Conservation (phyloP, 805 yeast species). For the Saccharomycopsis selenospora region DNA sequence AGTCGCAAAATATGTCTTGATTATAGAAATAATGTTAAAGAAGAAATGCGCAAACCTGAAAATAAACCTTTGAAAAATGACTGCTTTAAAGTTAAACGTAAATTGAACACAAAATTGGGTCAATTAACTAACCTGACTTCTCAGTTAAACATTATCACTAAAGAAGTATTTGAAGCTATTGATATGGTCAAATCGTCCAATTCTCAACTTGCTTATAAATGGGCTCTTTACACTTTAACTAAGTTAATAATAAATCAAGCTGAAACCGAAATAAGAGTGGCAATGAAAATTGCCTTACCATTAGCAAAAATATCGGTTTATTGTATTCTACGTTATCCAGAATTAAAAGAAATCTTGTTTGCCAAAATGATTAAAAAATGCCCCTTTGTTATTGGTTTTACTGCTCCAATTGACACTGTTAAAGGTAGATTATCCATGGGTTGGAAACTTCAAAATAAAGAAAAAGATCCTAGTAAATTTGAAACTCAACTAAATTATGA, state of each 20-base stretch:
- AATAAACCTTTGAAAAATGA: conserved; percentile 46
- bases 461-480: conserved; percentile 28
- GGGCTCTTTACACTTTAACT: conserved; percentile 77
- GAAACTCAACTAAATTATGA: conserved; percentile 61
- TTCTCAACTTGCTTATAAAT: conserved; percentile 47
- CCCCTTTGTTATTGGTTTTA: conserved; percentile 78
- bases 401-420: conserved; percentile 69
- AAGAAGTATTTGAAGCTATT: conserved; percentile 46
- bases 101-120: conserved; percentile 84
- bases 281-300: conserved; percentile 72
- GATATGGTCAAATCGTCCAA: conserved; percentile 33
- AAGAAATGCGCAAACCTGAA: conserved; percentile 47
- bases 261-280: conserved; percentile 81
- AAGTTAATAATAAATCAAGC: conserved; percentile 87
- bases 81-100: conserved; percentile 58
- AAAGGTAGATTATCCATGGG: conserved; percentile 84
- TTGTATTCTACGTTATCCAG: conserved; percentile 43
- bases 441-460: conserved; percentile 50
- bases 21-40: conserved; percentile 48
- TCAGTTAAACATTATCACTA: conserved; percentile 49
- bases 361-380: conserved; percentile 90
- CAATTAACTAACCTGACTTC: conserved; percentile 68
- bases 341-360: conserved; percentile 34
- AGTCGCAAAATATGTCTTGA: conserved; percentile 38
- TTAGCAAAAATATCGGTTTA: conserved; percentile 58